Base-by-base conservation (phyloP, 2,329 filamentous ascomycete genomes). In the Aureobasidium zeae region DNA sequence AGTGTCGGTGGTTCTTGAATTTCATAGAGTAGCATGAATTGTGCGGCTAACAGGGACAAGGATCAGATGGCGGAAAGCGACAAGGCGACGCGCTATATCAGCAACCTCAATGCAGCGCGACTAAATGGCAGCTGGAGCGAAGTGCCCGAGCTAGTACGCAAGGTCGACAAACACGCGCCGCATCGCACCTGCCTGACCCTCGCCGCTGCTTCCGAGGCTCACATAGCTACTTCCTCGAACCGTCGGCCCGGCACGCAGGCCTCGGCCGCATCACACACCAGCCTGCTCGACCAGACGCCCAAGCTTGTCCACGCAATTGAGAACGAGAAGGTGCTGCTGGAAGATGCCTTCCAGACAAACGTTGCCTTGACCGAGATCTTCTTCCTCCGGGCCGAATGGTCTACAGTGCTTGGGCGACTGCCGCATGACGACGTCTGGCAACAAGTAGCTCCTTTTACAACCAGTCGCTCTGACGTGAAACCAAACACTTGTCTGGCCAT, bases 141-240 rank as follows among this genome's bases (percentile, higher is more conserved):
- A 21, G 75, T 96, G 21, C 85, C 86, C 19, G 89, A 96, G 67
- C 74, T 94, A 51, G 81, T 91, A 56, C 79, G 89, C 61, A 98
- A 98, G 66, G 76, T 96, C 57, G 83, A 83, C 58, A 96, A 98
- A 65, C 89, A 98, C 73, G 85, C 87, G 55, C 82, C 87, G 29
- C 77, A 84, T 49, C 77, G 85, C 63, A 76, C 77, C 65, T 94
- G 89, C 56, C 64, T 72, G 49, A 66, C 66, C 11, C 57, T 67
- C 44, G 68, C 66, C 32, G 67, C 68, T 28, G 62, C 67, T 21
- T 61, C 67, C 17, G 68, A 71, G 54, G 62, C 64, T 6, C 62
- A 68, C 41, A 62, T 70, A 51, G 64, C 63, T n/a, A 54, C 58
- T n/a, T 62, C 67, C 31, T 65, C 58, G 37, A 50, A 48, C 35